Evolutionary conservation across 139 green algal genomes (phyloP).

Genomic region (Pleodorina starrii): DNA sequence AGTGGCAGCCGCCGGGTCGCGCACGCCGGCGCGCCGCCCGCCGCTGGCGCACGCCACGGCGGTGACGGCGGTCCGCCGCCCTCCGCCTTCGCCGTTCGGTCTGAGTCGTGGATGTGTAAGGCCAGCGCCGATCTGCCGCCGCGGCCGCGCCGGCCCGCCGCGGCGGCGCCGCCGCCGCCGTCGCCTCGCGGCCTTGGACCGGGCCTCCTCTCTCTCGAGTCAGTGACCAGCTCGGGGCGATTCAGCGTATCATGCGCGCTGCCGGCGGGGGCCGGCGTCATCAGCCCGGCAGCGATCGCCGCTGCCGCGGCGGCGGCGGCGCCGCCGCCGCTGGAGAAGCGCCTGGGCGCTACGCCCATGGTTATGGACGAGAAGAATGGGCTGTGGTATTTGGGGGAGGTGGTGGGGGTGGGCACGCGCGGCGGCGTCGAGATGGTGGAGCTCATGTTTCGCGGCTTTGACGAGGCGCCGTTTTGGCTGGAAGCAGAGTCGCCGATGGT

Average conservation of each 20-base stretch:
- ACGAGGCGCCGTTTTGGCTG: neutral
- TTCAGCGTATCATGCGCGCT: too few relatives aligned
- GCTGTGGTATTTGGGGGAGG: neutral
- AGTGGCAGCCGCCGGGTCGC: neutral
- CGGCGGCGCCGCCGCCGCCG: neutral
- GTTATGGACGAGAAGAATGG: slow-evolving; percentile 3
- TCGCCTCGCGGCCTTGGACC: too few relatives aligned
- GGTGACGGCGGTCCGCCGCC: too few relatives aligned
- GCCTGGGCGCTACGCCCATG: slow-evolving; percentile 12
- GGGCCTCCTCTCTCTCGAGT: too few relatives aligned
- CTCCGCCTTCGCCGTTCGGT: too few relatives aligned
- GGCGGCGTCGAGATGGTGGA: neutral
- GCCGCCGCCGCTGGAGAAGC: neutral
- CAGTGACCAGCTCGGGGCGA: too few relatives aligned
- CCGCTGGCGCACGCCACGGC: too few relatives aligned
- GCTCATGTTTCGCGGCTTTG: neutral
- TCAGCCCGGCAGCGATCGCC: too few relatives aligned
- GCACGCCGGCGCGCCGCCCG: too few relatives aligned
- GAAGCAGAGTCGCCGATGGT: neutral
- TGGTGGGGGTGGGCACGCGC: neutral
- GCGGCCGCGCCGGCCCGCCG: neutral
- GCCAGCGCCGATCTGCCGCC: neutral
- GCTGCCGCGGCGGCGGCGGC: neutral
- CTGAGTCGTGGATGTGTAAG: too few relatives aligned
- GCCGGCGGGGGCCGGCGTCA: too few relatives aligned